A percentile compares a stretch with the other conserved stretches of the same genome.
phyloP scores from a whole-genome alignment of 1,139 yeast species.

The Suhomyces guaymorum region DNA sequence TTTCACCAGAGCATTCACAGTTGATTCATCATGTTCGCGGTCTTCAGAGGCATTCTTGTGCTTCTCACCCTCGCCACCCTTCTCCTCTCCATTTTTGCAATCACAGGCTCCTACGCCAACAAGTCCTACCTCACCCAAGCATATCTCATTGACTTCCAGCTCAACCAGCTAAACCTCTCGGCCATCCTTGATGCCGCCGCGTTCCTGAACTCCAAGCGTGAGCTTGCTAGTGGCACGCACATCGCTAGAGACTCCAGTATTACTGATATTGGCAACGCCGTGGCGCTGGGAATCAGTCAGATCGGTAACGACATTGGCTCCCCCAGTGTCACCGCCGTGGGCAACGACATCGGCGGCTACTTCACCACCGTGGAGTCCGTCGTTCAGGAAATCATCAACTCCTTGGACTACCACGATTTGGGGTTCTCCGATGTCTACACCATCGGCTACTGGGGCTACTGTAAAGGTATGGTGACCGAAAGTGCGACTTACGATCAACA shows the following conservation, averaged over 20 bases:
- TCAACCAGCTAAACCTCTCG: conserved; percentile 35
- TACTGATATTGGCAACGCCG: conserved; percentile 6
- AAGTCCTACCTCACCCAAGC: conserved; percentile 36
- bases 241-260: conserved; percentile 1
- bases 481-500: conserved; percentile 13
- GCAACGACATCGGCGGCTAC: conserved; percentile 29
- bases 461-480: conserved; percentile 48
- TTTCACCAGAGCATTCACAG: too few relatives aligned
- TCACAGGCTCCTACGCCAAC: conserved; percentile 45
- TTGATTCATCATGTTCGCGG: conserved; percentile 33
- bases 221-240: conserved; percentile 3
- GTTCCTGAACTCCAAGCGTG: conserved; percentile 13
- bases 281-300: conserved; percentile 5
- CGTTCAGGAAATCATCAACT: conserved; percentile 15
- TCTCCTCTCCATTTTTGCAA: conserved; percentile 39
- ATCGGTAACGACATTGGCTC: conserved; percentile 2
- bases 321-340: conserved; percentile 1
- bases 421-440: conserved; percentile 65
- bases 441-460: conserved; percentile 73
- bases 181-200: conserved; percentile 26
- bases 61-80: conserved; percentile 37
- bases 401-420: conserved; percentile 26
- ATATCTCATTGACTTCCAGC: conserved; percentile 41
- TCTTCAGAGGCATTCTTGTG: conserved; percentile 38
- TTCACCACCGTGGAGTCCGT: conserved; percentile 47